Conservation (phyloP, 2,329 filamentous ascomycete genomes). For the Penicillium sp. region DNA sequence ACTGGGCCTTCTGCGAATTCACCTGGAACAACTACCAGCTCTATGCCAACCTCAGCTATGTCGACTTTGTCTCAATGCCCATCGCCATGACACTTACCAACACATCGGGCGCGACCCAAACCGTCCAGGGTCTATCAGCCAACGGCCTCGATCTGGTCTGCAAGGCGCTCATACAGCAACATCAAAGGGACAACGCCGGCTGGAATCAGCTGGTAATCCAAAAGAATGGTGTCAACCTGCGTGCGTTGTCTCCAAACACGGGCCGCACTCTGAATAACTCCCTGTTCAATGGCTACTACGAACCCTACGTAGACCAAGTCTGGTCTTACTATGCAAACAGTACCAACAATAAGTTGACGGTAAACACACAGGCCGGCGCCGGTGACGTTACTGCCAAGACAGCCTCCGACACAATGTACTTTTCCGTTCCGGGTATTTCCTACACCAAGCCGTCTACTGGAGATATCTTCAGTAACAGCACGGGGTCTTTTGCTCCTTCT, state of each 20-base stretch:
- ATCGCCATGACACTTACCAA: conserved; percentile 53
- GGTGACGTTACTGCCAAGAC: conserved; percentile 55
- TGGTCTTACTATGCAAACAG: conserved; percentile 45
- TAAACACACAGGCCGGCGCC: conserved; percentile 62
- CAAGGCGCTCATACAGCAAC: conserved; percentile 53
- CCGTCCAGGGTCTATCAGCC: conserved; percentile 56
- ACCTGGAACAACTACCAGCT: conserved; percentile 60
- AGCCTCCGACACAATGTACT: conserved; percentile 39
- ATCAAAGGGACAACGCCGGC: conserved; percentile 52
- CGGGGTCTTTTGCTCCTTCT: conserved; percentile 54
- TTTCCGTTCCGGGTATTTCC: conserved; percentile 43
- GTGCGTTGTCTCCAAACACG: conserved; percentile 45
- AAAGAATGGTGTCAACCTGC: conserved; percentile 42
- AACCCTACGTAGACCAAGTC: conserved; percentile 51
- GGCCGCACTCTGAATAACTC: conserved; percentile 41
- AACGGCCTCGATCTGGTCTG: conserved; percentile 57
- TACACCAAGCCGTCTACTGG: conserved; percentile 57
- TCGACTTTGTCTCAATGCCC: conserved; percentile 70
- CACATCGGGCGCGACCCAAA: conserved; percentile 44
- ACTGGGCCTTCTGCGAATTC: conserved; percentile 68
- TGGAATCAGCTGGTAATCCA: conserved; percentile 60
- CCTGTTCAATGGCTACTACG: conserved; percentile 52
- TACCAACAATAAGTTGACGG: conserved; percentile 44
- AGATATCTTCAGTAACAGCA: conserved; percentile 66
- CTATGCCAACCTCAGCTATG: conserved; percentile 68